Percentiles rank a stretch among this genome's conserved stretches.
These are phyloP conservation scores for Cnidoscolus chayamansa DNA, from an alignment of 441 rosid species.

Conservation along the genomic window DNA sequence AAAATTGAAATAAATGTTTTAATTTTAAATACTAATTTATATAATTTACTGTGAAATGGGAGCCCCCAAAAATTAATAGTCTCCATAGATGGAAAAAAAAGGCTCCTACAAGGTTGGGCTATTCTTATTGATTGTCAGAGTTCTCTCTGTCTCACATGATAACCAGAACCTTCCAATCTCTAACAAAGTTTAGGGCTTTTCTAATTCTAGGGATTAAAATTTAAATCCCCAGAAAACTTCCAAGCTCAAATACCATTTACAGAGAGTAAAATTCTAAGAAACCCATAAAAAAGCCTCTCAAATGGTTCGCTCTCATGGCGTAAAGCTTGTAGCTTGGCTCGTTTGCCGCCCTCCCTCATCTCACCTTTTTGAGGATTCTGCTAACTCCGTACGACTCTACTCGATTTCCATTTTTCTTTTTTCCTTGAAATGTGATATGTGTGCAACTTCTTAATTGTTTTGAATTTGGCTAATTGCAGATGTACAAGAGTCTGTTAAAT, in stretches of 20 bases:
- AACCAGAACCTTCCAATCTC: constrained; percentile 31
- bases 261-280: neutral
- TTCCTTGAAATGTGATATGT: neutral
- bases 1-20: no score
- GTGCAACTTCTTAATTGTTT: neutral
- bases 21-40: no score
- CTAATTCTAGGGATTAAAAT: neutral
- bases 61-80: no score
- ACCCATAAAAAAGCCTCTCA: constrained; percentile 1
- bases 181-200: constrained; percentile 29
- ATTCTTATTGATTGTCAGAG: no score
- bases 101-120: neutral
- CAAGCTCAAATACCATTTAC: no score
- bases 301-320: constrained; percentile 69
- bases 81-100: neutral
- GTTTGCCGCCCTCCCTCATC: constrained; percentile 47
- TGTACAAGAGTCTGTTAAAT: constrained; percentile 26
- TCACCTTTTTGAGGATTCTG: constrained; percentile 28
- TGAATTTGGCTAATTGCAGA: constrained; percentile 32
- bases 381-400: constrained; percentile 36
- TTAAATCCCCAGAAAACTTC: constrained; percentile 15
- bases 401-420: neutral
- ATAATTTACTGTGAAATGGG: no score
- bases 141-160: neutral
- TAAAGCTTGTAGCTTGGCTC: constrained; percentile 46